Percentiles rank a stretch among this genome's conserved stretches.
These are phyloP conservation scores for Pichia manshurica DNA, from an alignment of 805 yeast genomes.

Conservation along the genomic window DNA sequence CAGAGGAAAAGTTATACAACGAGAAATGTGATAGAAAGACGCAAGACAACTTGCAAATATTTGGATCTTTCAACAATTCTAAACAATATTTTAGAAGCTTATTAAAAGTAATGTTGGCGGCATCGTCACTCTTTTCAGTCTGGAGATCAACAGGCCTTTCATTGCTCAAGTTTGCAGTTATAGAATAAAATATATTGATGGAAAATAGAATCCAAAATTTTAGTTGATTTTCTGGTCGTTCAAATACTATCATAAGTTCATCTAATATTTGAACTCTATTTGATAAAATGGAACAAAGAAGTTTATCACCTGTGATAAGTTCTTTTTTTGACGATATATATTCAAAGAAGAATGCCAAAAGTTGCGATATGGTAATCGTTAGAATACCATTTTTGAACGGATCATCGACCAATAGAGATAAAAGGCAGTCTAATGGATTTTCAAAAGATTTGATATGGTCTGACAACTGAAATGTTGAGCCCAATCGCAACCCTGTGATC, in stretches of 20 bases:
- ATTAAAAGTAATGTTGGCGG: background rate
- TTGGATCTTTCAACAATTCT: slow-evolving; percentile 32
- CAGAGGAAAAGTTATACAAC: slow-evolving; percentile 1
- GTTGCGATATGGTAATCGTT: slow-evolving; percentile 17
- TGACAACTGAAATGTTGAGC: slow-evolving; percentile 17
- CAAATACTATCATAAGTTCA: slow-evolving; percentile 19
- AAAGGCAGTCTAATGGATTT: slow-evolving; percentile 22
- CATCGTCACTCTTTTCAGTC: no score
- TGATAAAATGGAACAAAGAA: background rate
- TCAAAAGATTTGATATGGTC: slow-evolving; percentile 4
- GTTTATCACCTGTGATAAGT: background rate
- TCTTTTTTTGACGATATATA: slow-evolving; percentile 9
- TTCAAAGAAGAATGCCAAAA: slow-evolving; percentile 25
- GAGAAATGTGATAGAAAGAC: slow-evolving; percentile 22
- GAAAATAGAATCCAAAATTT: slow-evolving; percentile 19
- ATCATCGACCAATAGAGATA: slow-evolving; percentile 14
- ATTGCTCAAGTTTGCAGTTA: background rate
- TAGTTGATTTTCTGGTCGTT: slow-evolving; percentile 19
- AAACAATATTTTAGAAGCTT: slow-evolving; percentile 24
- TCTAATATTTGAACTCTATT: slow-evolving; percentile 8
- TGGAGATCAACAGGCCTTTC: no score
- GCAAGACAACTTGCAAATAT: slow-evolving; percentile 30
- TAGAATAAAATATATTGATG: background rate
- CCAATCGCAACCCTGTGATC: slow-evolving; percentile 4
- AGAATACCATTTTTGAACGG: slow-evolving; percentile 10